Evolutionary conservation across 1,284 basidiomycete genomes (phyloP).

Genomic region (Vanrija sp.): DNA sequence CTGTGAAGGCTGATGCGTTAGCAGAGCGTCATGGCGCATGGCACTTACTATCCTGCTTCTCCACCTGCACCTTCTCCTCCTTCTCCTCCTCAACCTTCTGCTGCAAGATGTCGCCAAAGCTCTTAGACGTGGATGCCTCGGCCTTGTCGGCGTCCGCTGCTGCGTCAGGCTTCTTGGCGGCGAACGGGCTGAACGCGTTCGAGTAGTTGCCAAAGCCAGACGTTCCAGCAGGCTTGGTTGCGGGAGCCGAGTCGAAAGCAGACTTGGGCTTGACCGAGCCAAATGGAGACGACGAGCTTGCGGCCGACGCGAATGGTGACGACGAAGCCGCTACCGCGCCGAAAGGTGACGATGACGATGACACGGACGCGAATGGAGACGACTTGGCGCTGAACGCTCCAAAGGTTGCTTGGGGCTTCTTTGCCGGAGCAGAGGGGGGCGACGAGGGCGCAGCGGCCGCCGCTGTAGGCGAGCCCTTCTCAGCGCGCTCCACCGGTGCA

Average conservation of each 20-base stretch:
- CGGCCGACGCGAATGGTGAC: conserved; percentile 26
- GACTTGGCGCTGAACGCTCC: conserved; percentile 55
- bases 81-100: conserved; percentile 50
- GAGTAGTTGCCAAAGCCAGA: conserved; percentile 41
- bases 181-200: conserved; percentile 31
- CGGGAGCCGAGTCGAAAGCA: conserved; percentile 12
- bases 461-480: neutral
- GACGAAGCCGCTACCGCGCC: conserved; percentile 49
- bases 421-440: conserved; percentile 16
- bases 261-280: conserved; percentile 6
- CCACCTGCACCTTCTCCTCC: conserved; percentile 51
- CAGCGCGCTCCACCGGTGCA: neutral
- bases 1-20: conserved; percentile 65
- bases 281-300: conserved; percentile 15
- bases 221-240: conserved; percentile 11
- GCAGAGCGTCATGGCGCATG: neutral
- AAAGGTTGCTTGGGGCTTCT: conserved; percentile 49
- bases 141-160: neutral
- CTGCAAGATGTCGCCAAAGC: conserved; percentile 41
- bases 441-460: conserved; percentile 1
- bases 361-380: conserved; percentile 17
- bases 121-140: conserved; percentile 2
- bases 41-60: conserved; percentile 66
- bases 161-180: conserved; percentile 23
- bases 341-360: conserved; percentile 59